These are phyloP conservation scores for Taphrina flavorubra DNA, from an alignment of 1,139 yeast genomes.

Conservation along the genomic window DNA sequence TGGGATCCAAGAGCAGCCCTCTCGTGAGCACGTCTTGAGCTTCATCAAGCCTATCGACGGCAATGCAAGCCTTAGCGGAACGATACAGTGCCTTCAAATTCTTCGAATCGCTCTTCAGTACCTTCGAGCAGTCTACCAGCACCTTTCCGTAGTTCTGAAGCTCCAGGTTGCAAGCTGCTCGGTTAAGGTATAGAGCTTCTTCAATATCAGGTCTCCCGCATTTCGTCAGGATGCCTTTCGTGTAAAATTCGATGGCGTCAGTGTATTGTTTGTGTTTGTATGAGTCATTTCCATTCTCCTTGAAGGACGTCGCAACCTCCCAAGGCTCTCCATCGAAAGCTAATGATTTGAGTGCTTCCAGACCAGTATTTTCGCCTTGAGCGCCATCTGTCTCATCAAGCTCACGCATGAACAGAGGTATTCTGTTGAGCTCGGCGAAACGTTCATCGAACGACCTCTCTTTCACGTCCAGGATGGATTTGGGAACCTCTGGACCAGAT, in stretches of 20 bases:
- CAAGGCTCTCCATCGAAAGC: conserved; percentile 96
- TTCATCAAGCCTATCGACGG: conserved; percentile 72
- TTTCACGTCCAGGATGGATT: conserved; percentile 27
- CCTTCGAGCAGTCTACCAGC: conserved; percentile 82
- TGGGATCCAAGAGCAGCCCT: conserved; percentile 65
- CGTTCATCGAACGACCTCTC: conserved; percentile 62
- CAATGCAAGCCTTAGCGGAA: conserved; percentile 78
- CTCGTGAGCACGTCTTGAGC: conserved; percentile 69
- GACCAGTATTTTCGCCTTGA: conserved; percentile 72
- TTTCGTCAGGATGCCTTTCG: conserved; percentile 76
- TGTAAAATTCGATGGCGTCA: conserved; percentile 78
- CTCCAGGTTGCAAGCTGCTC: conserved; percentile 92
- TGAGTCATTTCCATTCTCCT: conserved; percentile 90
- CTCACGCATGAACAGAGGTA: conserved; percentile 94
- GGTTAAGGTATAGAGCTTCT: conserved; percentile 67
- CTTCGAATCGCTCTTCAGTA: conserved; percentile 67
- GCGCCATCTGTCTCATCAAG: conserved; percentile 78
- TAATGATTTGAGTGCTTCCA: conserved; percentile 88
- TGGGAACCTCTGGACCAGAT: conserved; percentile 35
- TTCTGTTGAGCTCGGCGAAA: conserved; percentile 73
- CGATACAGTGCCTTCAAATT: conserved; percentile 85
- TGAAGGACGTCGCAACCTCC: conserved; percentile 87
- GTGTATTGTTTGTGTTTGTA: conserved; percentile 71
- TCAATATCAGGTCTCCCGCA: conserved; percentile 53
- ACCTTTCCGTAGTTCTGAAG: conserved; percentile 82